Percentiles rank a stretch among this genome's conserved stretches.
phyloP scores from a whole-genome alignment of 768 basidiomycete species.

The Boletus eberwhitei region DNA sequence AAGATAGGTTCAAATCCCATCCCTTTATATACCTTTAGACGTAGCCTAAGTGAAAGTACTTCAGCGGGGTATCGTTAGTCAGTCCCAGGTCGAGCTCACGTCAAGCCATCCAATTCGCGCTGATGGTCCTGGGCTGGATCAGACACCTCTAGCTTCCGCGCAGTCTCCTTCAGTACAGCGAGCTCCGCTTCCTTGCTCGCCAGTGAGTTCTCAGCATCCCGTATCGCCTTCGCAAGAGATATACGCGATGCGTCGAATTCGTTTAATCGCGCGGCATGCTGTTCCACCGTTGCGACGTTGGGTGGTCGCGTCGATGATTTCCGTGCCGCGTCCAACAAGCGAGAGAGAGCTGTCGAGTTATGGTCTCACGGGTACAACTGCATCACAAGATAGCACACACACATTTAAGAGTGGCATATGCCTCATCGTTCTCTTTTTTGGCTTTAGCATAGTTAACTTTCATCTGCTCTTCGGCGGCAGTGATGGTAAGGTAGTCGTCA shows the following conservation, averaged over 20 bases:
- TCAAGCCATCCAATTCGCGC: slow-evolving; percentile 61
- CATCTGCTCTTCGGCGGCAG: slow-evolving; percentile 69
- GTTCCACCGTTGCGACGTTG: slow-evolving; percentile 63
- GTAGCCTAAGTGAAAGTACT: slow-evolving; percentile 43
- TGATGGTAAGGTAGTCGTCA: slow-evolving; percentile 75
- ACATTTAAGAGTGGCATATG: slow-evolving; percentile 66
- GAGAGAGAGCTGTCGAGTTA: slow-evolving; percentile 51
- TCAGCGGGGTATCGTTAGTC: slow-evolving; percentile 1
- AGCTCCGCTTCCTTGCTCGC: slow-evolving; percentile 71
- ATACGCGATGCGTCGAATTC: slow-evolving; percentile 61
- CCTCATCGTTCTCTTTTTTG: slow-evolving; percentile 67
- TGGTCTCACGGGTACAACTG: not conserved
- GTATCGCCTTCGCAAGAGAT: slow-evolving; percentile 70
- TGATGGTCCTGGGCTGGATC: slow-evolving; percentile 74
- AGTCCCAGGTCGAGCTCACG: slow-evolving; percentile 41
- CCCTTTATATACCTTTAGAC: slow-evolving; percentile 65
- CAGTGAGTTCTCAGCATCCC: slow-evolving; percentile 63
- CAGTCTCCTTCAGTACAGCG: slow-evolving; percentile 62
- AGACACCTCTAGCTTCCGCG: slow-evolving; percentile 55
- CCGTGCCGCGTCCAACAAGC: slow-evolving; percentile 64
- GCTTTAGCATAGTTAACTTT: slow-evolving; percentile 51
- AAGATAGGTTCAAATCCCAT: slow-evolving; percentile 69
- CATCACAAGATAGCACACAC: slow-evolving; percentile 18
- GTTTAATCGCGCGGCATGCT: slow-evolving; percentile 58
- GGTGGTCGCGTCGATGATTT: slow-evolving; percentile 66